A percentile compares a stretch with the other conserved stretches of the same genome.
These are phyloP conservation scores for Pichia occidentalis DNA, from an alignment of 805 yeast species.

Conservation along the genomic window DNA sequence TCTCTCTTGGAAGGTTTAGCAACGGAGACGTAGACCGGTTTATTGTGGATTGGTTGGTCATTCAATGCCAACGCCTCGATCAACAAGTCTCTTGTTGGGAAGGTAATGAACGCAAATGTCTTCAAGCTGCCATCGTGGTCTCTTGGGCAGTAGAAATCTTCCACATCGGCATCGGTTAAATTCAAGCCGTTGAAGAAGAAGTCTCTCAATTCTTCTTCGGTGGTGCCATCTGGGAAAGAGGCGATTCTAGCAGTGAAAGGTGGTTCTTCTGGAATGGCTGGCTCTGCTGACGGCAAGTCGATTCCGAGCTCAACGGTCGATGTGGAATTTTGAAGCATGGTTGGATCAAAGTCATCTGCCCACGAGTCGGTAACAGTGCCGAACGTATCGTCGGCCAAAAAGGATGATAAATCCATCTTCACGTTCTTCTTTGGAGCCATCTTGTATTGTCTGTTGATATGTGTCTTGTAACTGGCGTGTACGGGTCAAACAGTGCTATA, in stretches of 20 bases:
- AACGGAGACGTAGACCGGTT: conserved; percentile 48
- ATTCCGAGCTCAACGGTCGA: conserved; percentile 11
- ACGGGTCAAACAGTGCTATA: no score
- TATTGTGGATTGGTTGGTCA: conserved; percentile 39
- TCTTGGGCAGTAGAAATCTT: conserved; percentile 65
- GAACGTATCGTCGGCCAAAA: conserved; percentile 68
- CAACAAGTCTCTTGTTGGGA: conserved; percentile 38
- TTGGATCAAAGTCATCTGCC: conserved; percentile 76
- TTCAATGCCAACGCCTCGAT: conserved; percentile 46
- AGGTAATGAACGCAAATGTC: conserved; percentile 51
- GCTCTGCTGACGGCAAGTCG: conserved; percentile 13
- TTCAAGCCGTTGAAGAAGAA: conserved; percentile 52
- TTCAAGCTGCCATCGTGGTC: conserved; percentile 59
- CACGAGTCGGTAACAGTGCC: conserved; percentile 58
- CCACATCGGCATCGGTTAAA: conserved; percentile 44
- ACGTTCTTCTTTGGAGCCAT: conserved; percentile 58
- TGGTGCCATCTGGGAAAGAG: conserved; percentile 76
- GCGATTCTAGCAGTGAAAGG: conserved; percentile 89
- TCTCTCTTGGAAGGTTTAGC: conserved; percentile 51
- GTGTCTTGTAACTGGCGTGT: background rate
- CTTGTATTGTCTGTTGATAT: conserved; percentile 11
- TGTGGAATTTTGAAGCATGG: conserved; percentile 9
- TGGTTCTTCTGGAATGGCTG: conserved; percentile 77
- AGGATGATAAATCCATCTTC: conserved; percentile 83
- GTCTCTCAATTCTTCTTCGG: conserved; percentile 55